Conservation (phyloP, 1,284 basidiomycete species). For the Meripilus lineatus region DNA sequence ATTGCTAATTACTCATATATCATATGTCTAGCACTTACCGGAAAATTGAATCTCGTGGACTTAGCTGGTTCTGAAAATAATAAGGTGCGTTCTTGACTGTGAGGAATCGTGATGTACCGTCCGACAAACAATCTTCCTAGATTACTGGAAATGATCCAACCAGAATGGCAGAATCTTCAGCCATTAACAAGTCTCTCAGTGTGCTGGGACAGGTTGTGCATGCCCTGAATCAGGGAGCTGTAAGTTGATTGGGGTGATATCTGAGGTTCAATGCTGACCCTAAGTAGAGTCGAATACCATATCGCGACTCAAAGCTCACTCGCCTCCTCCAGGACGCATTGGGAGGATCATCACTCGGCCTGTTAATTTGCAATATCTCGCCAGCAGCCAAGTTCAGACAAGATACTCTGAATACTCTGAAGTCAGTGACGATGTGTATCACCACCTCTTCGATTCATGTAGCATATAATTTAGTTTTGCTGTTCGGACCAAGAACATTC, state of each 20-base stretch:
- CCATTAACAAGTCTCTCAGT: conserved; percentile 82
- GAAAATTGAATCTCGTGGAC: conserved; percentile 82
- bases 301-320: conserved; percentile 80
- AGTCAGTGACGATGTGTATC: conserved; percentile 47
- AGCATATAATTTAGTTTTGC: conserved; percentile 53
- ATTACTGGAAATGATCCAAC: conserved; percentile 77
- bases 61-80: conserved; percentile 87
- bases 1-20: not conserved
- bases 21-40: conserved; percentile 33
- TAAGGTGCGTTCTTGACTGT: conserved; percentile 40
- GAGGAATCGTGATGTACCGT: too few relatives aligned
- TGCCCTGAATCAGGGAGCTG: conserved; percentile 70
- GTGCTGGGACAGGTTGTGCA: conserved; percentile 82
- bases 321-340: conserved; percentile 81
- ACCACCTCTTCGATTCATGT: not conserved
- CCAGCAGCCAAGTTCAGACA: conserved; percentile 75
- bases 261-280: not conserved
- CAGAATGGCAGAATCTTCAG: conserved; percentile 77
- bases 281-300: conserved; percentile 72
- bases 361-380: conserved; percentile 81
- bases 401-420: conserved; percentile 81
- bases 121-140: conserved; percentile 31
- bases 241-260: too few relatives aligned
- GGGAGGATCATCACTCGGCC: conserved; percentile 68
- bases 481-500: conserved; percentile 72